Evolutionary conservation across 192 early-diverging fungal species (phyloP), one percentile per base, ranked within the genome.

Genomic region (Lobosporangium transversale): DNA sequence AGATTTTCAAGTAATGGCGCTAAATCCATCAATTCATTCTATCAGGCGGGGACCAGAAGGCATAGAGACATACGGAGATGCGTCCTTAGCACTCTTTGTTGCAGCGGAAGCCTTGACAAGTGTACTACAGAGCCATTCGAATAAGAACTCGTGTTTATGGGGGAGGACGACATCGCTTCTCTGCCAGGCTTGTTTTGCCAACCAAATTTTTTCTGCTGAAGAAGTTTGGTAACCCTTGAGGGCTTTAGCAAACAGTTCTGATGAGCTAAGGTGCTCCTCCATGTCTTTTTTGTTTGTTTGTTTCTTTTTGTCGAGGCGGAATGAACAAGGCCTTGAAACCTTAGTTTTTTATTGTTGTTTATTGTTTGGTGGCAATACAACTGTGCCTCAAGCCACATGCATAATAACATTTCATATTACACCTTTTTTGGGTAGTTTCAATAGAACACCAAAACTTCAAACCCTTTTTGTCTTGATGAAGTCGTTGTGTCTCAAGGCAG

Each of bases 101-200:
- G 73, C 58, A 10, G 64, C 58, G 18, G 69, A 56, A 17, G 68
- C 53, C 35, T 79, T 79, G 37, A 71, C 44, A 17, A 79, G 68
- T 10, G 58, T 33, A 23, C 31, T 79, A 35, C 78, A 79, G 54
- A 79, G 55, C 78, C 78, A 79, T 31, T 79, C 78, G 35, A 79
- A 63, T 17, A 79, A 21, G 51, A 79, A 79, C 44, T 79, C 78
- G 55, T 79, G 68, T 58, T 79, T 79, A 47, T 79, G 78, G 2
- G 78, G 78, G 8, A 79, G 61, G 32, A 79, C 47, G 14, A 79
- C 57, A 48, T 69, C 62, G 10, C 18, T 10, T 6, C 63, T 52
- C 3, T 32, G 33, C 78, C 78, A 79, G 36, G 78, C 78, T 58
- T 71, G 59, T 7, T 58, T 58, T 15, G 78, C 78, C 14, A 70